phyloP scores from a whole-genome alignment of 2,329 filamentous ascomycete genomes.

The Stenocarpella maydis region DNA sequence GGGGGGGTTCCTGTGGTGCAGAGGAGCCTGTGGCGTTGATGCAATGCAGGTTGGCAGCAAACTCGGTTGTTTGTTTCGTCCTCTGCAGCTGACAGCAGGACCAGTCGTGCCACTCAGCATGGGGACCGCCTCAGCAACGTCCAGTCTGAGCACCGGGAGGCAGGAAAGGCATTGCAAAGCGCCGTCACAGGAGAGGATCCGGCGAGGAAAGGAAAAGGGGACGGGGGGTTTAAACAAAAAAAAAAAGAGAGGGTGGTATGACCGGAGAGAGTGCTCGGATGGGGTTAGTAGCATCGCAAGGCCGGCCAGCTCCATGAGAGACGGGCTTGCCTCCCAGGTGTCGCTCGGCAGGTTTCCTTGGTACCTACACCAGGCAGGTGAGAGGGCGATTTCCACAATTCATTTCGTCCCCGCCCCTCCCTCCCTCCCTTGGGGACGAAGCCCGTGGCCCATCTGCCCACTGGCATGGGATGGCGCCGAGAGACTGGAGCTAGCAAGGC shows the following conservation, averaged over 20 bases:
- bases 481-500: slow-evolving; percentile 10
- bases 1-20: not conserved
- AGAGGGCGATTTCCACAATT: slow-evolving; percentile 15
- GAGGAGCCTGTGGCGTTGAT: not conserved
- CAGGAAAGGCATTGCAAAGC: not conserved
- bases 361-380: no score
- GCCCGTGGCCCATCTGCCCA: slow-evolving; percentile 6
- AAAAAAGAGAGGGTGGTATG: no score
- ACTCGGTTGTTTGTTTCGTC: not conserved
- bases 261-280: slow-evolving; percentile 13
- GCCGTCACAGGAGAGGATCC: not conserved
- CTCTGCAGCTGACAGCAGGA: not conserved
- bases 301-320: slow-evolving; percentile 19
- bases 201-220: slow-evolving; percentile 12
- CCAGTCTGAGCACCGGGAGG: not conserved
- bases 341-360: slow-evolving; percentile 12
- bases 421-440: not conserved
- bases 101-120: not conserved
- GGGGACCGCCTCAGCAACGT: not conserved
- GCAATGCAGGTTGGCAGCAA: slow-evolving; percentile 3
- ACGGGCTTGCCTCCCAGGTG: slow-evolving; percentile 3
- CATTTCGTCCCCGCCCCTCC: slow-evolving; percentile 6
- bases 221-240: slow-evolving; percentile 11
- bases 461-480: slow-evolving; percentile 20
- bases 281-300: slow-evolving; percentile 25